Evolutionary conservation across 202 grass and related monocot species (phyloP).

Genomic region (Carex arenaria): DNA sequence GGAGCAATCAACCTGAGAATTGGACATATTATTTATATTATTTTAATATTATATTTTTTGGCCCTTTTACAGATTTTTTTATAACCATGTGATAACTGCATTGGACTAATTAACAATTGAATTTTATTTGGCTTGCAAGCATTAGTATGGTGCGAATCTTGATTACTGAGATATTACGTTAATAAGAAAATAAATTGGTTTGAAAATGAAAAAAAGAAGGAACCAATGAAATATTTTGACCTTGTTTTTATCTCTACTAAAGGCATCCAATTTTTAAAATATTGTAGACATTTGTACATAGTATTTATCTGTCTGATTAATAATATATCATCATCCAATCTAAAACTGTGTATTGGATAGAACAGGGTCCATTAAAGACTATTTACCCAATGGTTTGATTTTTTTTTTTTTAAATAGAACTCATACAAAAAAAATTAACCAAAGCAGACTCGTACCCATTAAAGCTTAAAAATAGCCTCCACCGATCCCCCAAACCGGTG

Average conservation of each 20-base stretch:
- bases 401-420: too few species aligned
- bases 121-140: background rate
- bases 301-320: background rate
- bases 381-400: background rate
- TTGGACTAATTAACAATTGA: background rate
- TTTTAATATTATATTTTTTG: background rate
- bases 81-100: background rate
- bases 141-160: background rate
- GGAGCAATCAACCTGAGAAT: background rate
- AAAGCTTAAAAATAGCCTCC: too few species aligned
- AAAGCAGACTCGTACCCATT: too few species aligned
- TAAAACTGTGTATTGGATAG: background rate
- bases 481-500: too few species aligned
- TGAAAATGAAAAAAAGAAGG: background rate
- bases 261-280: background rate
- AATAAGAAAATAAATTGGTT: background rate
- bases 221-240: background rate
- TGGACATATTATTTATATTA: background rate
- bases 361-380: background rate
- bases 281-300: background rate
- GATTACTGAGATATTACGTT: background rate
- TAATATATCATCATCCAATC: background rate
- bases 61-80: background rate
- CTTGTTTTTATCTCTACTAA: background rate
- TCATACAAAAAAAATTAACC: too few species aligned